These are phyloP conservation scores for Entomophthora muscae DNA, from an alignment of 371 early-diverging fungal species.

Conservation along the genomic window DNA sequence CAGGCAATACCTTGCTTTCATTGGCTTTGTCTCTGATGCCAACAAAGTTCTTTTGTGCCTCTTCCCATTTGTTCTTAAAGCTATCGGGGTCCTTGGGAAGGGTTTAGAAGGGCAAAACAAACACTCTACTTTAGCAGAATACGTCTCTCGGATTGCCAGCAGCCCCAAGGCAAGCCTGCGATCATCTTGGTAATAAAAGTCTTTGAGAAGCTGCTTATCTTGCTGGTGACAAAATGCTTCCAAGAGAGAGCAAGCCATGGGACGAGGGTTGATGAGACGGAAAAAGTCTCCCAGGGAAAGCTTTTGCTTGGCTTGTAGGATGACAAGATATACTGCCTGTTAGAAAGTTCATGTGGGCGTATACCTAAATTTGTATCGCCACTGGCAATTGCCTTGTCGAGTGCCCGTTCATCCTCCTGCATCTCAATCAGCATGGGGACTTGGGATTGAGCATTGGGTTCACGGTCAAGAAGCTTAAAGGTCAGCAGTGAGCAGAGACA, in stretches of 20 bases:
- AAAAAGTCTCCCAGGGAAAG: conserved; percentile 76
- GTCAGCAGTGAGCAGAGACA: background rate
- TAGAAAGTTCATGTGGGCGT: background rate
- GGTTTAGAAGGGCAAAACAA: conserved; percentile 14
- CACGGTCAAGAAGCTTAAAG: conserved; percentile 61
- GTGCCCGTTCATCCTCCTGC: conserved; percentile 73
- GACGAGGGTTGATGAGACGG: conserved; percentile 58
- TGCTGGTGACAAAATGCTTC: conserved; percentile 65
- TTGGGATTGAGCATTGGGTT: conserved; percentile 84
- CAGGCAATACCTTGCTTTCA: background rate
- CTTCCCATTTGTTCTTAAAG: background rate
- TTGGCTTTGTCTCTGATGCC: background rate
- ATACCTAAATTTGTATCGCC: conserved; percentile 85
- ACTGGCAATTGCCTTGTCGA: conserved; percentile 80
- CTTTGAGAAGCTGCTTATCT: conserved; percentile 56
- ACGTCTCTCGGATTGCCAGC: conserved; percentile 34
- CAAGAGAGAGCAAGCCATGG: conserved; percentile 59
- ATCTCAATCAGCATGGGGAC: conserved; percentile 86
- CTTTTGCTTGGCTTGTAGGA: conserved; percentile 74
- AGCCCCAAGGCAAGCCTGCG: conserved; percentile 54
- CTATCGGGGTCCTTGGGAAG: background rate
- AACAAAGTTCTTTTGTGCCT: background rate
- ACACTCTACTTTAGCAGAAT: conserved; percentile 24
- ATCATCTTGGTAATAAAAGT: conserved; percentile 93
- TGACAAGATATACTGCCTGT: conserved; percentile 60